A percentile compares a stretch with the other conserved stretches of the same genome.
These are phyloP conservation scores for Penicillium brevicompactum DNA, from an alignment of 2,329 filamentous ascomycete genomes.

Conservation along the genomic window DNA sequence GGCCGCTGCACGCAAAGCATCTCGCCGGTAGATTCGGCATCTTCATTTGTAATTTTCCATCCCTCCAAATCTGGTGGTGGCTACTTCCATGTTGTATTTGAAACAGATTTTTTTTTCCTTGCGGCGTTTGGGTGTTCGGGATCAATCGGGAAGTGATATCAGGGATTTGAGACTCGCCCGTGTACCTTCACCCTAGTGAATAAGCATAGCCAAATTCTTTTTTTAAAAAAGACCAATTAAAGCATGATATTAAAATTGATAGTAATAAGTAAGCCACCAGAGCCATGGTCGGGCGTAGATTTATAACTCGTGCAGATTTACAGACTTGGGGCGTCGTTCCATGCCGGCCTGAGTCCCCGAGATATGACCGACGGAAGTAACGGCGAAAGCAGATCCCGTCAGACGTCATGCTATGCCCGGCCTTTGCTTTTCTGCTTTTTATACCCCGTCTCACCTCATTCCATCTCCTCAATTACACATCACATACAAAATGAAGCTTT, in stretches of 20 bases:
- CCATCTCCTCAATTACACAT: neutral
- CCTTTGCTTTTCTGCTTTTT: conserved; percentile 20
- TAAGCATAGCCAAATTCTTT: conserved; percentile 17
- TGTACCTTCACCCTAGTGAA: conserved; percentile 2
- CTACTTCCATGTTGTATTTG: conserved; percentile 8
- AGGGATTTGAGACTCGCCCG: conserved; percentile 17
- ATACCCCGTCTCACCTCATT: conserved; percentile 7
- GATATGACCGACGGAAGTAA: conserved; percentile 7
- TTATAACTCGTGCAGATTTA: no score
- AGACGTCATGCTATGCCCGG: conserved; percentile 27
- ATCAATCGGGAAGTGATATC: conserved; percentile 21
- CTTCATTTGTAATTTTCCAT: neutral
- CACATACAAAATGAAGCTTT: conserved; percentile 76
- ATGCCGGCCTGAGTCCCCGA: conserved; percentile 13
- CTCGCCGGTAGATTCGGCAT: conserved; percentile 34
- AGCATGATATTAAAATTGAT: neutral
- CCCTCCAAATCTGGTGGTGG: neutral
- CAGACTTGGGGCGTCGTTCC: no score
- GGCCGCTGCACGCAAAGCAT: conserved; percentile 43
- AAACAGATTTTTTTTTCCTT: conserved; percentile 8
- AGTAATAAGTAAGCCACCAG: no score
- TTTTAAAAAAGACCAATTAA: neutral
- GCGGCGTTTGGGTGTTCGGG: conserved; percentile 24
- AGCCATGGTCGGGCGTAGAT: no score
- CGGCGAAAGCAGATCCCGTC: conserved; percentile 27